These are phyloP conservation scores for Nemania serpens DNA, from an alignment of 2,329 filamentous ascomycete genomes.

Conservation along the genomic window DNA sequence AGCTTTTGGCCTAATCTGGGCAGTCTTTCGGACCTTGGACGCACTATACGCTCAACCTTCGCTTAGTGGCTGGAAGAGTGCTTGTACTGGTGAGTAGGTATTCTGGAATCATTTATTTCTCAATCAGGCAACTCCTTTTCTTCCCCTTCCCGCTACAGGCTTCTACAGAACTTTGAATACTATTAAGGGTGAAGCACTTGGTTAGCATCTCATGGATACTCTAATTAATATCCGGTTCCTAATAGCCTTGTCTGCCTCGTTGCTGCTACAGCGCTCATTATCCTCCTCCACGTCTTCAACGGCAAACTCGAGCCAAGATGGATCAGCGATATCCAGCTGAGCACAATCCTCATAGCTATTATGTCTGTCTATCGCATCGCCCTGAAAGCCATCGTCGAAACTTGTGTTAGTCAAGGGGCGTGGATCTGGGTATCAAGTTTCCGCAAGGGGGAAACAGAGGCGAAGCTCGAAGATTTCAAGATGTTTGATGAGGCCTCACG, in stretches of 20 bases:
- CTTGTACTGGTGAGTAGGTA: constrained; percentile 34
- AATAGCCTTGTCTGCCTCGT: constrained; percentile 35
- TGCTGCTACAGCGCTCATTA: constrained; percentile 36
- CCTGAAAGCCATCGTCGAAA: constrained; percentile 44
- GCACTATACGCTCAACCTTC: constrained; percentile 37
- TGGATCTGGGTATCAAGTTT: constrained; percentile 48
- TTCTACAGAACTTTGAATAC: not conserved
- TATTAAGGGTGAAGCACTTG: not conserved
- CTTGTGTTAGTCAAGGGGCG: constrained; percentile 45
- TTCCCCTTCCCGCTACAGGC: not conserved
- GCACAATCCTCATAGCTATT: constrained; percentile 45
- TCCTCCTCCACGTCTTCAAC: constrained; percentile 41
- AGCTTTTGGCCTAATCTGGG: constrained; percentile 19
- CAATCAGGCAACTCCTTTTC: not conserved
- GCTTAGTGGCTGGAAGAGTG: constrained; percentile 47
- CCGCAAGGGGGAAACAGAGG: constrained; percentile 40
- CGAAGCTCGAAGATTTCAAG: constrained; percentile 45
- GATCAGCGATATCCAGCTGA: constrained; percentile 38
- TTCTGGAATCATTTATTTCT: not conserved
- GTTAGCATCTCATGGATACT: not conserved
- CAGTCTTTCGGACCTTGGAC: constrained; percentile 28
- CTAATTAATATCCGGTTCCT: not conserved
- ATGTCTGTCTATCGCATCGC: constrained; percentile 45
- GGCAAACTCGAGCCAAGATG: constrained; percentile 40
- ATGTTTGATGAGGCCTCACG: constrained; percentile 47